Evolutionary conservation across 345 rosid genomes (phyloP).

Genomic region (Citrus glauca): DNA sequence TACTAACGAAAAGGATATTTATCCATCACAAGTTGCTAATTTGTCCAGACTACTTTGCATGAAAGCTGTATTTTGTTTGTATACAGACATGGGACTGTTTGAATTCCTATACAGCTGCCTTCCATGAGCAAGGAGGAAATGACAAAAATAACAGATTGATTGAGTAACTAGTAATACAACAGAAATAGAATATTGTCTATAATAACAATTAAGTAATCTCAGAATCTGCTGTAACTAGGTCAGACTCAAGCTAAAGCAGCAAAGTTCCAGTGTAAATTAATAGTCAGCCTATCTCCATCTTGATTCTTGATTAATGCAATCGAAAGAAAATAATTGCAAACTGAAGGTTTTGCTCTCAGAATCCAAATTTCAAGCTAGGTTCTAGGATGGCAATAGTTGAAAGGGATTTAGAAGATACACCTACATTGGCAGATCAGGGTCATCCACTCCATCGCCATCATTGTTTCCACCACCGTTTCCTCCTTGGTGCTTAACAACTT

Average conservation of each 20-base stretch:
- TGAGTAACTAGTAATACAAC: too few relatives aligned
- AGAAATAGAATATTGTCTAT: neutral
- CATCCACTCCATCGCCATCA: conserved; percentile 47
- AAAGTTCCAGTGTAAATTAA: neutral
- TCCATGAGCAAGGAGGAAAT: neutral
- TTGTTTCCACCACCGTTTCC: conserved; percentile 26
- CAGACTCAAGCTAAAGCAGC: neutral
- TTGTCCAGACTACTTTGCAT: neutral
- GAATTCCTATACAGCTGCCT: neutral
- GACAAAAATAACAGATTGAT: neutral
- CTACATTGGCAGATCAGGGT: conserved; percentile 74
- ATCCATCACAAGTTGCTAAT: neutral
- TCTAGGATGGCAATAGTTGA: neutral
- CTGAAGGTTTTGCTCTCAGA: neutral
- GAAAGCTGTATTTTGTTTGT: neutral
- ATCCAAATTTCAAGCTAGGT: neutral
- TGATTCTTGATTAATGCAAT: neutral
- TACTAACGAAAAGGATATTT: neutral
- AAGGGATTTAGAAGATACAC: conserved; percentile 9
- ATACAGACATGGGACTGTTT: neutral
- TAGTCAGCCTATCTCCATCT: neutral
- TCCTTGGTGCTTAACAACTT: conserved; percentile 61
- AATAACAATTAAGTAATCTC: neutral
- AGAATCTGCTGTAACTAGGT: neutral
- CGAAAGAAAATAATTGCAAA: neutral